Evolutionary conservation across 2,329 filamentous ascomycete genomes (phyloP).

Genomic region (Zymoseptoria tritici): DNA sequence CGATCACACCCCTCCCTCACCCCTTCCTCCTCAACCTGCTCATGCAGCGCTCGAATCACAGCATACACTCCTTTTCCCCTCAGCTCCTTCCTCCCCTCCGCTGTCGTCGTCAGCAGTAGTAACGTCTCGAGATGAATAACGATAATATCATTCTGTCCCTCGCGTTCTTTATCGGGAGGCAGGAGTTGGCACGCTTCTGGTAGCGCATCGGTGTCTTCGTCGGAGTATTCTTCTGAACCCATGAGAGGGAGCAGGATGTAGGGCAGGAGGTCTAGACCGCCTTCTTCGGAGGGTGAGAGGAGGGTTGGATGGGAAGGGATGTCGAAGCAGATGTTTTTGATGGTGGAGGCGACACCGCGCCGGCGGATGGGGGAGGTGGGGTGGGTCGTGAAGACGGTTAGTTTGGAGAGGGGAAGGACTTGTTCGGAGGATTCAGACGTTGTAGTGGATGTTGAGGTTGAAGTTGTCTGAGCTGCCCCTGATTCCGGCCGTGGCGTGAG

Average conservation of each 20-base stretch:
- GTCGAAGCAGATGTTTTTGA: conserved; percentile 91
- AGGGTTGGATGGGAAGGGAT: conserved; percentile 60
- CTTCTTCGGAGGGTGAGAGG: conserved; percentile 50
- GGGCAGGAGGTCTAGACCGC: conserved; percentile 72
- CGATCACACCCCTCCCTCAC: conserved; percentile 82
- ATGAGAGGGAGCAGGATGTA: conserved; percentile 85
- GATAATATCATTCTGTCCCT: conserved; percentile 67
- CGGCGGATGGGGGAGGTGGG: conserved; percentile 65
- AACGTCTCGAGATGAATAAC: conserved; percentile 86
- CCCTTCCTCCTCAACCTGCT: conserved; percentile 66
- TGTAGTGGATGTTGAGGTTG: neutral
- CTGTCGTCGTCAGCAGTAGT: conserved; percentile 71
- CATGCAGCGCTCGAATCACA: conserved; percentile 77
- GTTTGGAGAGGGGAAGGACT: conserved; percentile 81
- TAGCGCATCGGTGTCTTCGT: conserved; percentile 82
- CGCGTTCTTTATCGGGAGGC: conserved; percentile 80
- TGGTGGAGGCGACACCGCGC: conserved; percentile 89
- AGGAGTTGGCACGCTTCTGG: conserved; percentile 83
- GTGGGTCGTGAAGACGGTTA: conserved; percentile 92
- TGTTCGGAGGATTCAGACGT: conserved; percentile 58
- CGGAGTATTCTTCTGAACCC: conserved; percentile 78
- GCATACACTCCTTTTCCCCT: conserved; percentile 78
- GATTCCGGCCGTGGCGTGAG: conserved; percentile 35
- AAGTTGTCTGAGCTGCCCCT: neutral
- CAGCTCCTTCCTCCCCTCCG: conserved; percentile 65